Evolutionary conservation across 75 land plant species (phyloP).

Genomic region (Larix kaempferi): DNA sequence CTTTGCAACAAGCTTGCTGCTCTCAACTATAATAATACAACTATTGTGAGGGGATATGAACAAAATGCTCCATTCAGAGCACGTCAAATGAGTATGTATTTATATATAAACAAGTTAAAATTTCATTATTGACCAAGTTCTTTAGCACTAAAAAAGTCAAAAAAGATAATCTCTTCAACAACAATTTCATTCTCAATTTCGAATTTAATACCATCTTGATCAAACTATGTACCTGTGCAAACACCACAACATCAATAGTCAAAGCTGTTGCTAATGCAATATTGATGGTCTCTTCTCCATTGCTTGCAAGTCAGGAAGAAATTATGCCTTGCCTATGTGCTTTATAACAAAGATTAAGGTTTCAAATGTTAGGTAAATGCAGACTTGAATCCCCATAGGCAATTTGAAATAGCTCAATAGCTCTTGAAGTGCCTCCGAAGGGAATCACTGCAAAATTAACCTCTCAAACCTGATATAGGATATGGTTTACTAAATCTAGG

Average conservation of each 20-base stretch:
- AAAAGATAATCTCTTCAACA: background rate
- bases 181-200: no score
- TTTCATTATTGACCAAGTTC: background rate
- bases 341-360: conserved; percentile 32
- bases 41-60: no score
- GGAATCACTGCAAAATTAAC: background rate
- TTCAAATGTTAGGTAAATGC: background rate
- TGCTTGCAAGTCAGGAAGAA: conserved; percentile 72
- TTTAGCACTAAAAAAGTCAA: background rate
- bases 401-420: background rate
- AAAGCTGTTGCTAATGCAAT: conserved; percentile 89
- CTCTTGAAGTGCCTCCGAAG: background rate
- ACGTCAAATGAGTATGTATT: no score
- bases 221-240: conserved; percentile 61
- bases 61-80: no score
- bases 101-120: background rate
- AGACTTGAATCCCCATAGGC: background rate
- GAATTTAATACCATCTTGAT: background rate
- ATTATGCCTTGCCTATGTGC: conserved; percentile 95
- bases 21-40: no score
- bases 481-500: background rate
- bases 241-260: conserved; percentile 50
- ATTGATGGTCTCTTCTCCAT: conserved; percentile 87
- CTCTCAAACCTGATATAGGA: background rate
- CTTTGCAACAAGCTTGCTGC: no score